A percentile compares a stretch with the other conserved stretches of the same genome.
These are phyloP conservation scores for Collybiopsis luxurians DNA, from an alignment of 768 basidiomycete genomes.

Conservation along the genomic window DNA sequence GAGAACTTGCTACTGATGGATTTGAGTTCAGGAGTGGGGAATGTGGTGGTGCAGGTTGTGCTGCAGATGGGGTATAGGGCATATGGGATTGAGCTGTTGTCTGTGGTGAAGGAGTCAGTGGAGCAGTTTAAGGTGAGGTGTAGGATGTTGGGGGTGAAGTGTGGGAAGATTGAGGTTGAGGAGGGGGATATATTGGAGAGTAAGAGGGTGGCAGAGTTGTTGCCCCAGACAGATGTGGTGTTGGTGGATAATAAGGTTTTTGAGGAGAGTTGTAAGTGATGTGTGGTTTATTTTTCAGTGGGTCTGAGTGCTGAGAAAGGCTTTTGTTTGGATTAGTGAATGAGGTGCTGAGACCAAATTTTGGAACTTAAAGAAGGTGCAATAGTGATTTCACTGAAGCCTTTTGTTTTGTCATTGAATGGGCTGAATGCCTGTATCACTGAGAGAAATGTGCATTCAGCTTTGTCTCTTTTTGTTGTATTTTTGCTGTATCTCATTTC, in stretches of 20 bases:
- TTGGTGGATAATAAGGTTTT: conserved; percentile 90
- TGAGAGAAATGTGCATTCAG: conserved; percentile 80
- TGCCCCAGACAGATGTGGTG: conserved; percentile 86
- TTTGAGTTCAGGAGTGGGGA: conserved; percentile 84
- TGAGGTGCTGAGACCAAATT: conserved; percentile 81
- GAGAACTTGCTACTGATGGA: conserved; percentile 74
- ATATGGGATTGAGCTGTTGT: conserved; percentile 78
- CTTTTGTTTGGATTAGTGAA: conserved; percentile 56
- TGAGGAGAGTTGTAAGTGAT: conserved; percentile 66
- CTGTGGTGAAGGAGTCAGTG: conserved; percentile 73
- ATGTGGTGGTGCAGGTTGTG: conserved; percentile 78
- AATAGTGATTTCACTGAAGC: conserved; percentile 82
- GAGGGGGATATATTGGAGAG: conserved; percentile 85
- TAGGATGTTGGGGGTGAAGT: conserved; percentile 86
- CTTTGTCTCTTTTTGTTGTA: too few species aligned
- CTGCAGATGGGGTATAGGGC: conserved; percentile 76
- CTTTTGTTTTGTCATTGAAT: conserved; percentile 72
- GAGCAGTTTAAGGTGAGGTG: conserved; percentile 74
- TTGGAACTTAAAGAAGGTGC: conserved; percentile 94
- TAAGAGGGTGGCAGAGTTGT: conserved; percentile 60
- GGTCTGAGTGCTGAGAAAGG: neutral
- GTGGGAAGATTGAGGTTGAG: conserved; percentile 75
- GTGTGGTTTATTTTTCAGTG: neutral
- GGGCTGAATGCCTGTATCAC: conserved; percentile 76
- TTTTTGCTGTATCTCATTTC: too few species aligned